Evolutionary conservation across 345 rosid species (phyloP).

Genomic region (Durio zibethinus): DNA sequence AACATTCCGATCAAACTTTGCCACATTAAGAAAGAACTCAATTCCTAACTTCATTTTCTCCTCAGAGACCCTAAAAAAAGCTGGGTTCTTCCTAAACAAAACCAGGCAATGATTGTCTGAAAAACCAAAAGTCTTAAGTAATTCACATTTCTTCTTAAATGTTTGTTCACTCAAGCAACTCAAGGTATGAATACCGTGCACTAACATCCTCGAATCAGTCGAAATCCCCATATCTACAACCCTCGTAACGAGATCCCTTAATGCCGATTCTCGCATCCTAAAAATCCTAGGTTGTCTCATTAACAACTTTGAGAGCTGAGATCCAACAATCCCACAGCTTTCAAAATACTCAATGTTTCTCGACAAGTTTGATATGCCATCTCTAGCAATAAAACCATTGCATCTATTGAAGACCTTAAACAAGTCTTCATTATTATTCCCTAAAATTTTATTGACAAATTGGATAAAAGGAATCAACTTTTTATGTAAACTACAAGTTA

Average conservation of each 20-base stretch:
- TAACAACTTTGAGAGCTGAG: constrained; percentile 25
- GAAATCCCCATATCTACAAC: constrained; percentile 34
- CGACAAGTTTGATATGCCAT: neutral
- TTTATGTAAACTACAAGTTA: neutral
- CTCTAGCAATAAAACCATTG: neutral
- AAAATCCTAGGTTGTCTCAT: constrained; percentile 34
- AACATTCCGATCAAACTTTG: constrained; percentile 20
- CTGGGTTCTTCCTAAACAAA: constrained; percentile 32
- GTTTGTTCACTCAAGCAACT: constrained; percentile 24
- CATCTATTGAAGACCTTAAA: neutral
- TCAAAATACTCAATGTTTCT: neutral
- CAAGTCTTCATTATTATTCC: neutral
- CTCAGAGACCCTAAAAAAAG: constrained; percentile 23
- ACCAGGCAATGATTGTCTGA: constrained; percentile 18
- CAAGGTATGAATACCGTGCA: constrained; percentile 26
- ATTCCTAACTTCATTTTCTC: constrained; percentile 29
- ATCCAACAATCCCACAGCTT: neutral
- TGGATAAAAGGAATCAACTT: neutral
- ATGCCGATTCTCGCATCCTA: constrained; percentile 3
- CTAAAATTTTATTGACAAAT: neutral
- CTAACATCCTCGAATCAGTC: constrained; percentile 37
- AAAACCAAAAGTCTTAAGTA: constrained; percentile 30
- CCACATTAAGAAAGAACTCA: constrained; percentile 24
- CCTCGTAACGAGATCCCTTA: constrained; percentile 20
- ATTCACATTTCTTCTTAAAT: constrained; percentile 20